These are phyloP conservation scores for Aspergillus hiratsukae DNA, from an alignment of 2,329 filamentous ascomycete genomes.

Conservation along the genomic window DNA sequence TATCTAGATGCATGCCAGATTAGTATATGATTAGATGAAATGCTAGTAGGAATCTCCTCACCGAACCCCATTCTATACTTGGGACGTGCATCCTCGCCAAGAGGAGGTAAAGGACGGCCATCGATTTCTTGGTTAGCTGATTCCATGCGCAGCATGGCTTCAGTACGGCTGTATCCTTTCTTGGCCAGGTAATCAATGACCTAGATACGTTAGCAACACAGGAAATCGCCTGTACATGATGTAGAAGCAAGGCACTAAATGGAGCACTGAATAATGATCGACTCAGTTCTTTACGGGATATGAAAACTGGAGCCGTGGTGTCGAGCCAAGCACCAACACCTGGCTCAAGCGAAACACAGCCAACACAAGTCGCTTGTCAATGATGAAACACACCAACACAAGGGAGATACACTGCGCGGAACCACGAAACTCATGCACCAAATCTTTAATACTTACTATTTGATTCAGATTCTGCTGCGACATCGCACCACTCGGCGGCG, in stretches of 20 bases:
- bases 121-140: conserved; percentile 77
- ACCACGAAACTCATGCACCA: conserved; percentile 4
- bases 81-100: conserved; percentile 67
- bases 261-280: conserved; percentile 5
- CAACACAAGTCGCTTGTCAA: background rate
- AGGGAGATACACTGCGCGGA: background rate
- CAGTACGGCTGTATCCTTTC: conserved; percentile 88
- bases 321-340: background rate
- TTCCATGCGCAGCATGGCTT: conserved; percentile 87
- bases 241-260: conserved; percentile 55
- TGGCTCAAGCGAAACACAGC: background rate
- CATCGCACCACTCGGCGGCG: conserved; percentile 45
- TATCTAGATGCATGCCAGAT: conserved; percentile 38
- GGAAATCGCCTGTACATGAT: conserved; percentile 2
- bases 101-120: conserved; percentile 65
- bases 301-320: background rate
- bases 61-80: conserved; percentile 73
- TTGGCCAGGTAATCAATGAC: conserved; percentile 95
- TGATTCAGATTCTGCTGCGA: conserved; percentile 91
- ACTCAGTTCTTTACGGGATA: background rate
- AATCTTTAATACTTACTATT: conserved; percentile 64
- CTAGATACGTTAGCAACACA: conserved; percentile 35
- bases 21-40: background rate
- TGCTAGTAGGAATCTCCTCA: conserved; percentile 24
- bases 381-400: background rate